Conservation (phyloP, 805 yeast species). For the Spathaspora girioi region DNA sequence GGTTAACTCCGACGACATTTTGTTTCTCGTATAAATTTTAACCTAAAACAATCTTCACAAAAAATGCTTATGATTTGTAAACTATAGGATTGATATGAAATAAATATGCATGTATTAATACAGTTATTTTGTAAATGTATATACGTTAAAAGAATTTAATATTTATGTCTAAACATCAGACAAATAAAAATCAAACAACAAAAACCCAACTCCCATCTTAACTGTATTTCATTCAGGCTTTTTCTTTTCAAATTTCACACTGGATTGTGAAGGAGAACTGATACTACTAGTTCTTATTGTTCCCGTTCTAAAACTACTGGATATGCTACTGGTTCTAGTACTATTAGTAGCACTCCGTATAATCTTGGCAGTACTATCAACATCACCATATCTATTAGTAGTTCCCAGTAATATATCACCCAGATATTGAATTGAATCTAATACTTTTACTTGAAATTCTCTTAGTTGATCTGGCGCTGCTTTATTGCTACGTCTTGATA, state of each 20-base stretch:
- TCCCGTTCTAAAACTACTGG: neutral
- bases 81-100: neutral
- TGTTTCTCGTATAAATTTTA: too few relatives aligned
- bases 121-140: neutral
- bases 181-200: neutral
- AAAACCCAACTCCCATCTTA: too few relatives aligned
- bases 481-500: neutral
- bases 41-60: too few relatives aligned
- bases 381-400: constrained; percentile 5
- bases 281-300: neutral
- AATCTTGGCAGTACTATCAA: constrained; percentile 7
- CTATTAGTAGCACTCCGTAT: constrained; percentile 1
- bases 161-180: neutral
- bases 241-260: neutral
- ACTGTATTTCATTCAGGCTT: neutral
- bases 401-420: constrained; percentile 8
- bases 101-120: neutral
- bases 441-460: constrained; percentile 7
- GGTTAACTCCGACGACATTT: too few relatives aligned
- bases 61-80: too few relatives aligned
- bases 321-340: neutral
- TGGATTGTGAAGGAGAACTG: neutral
- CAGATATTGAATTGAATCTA: constrained; percentile 6
- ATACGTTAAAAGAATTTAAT: neutral
- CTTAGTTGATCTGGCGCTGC: neutral